Evolutionary conservation across 192 early-diverging fungal genomes (phyloP).

Genomic region (Jimgerdemannia flammicorona): DNA sequence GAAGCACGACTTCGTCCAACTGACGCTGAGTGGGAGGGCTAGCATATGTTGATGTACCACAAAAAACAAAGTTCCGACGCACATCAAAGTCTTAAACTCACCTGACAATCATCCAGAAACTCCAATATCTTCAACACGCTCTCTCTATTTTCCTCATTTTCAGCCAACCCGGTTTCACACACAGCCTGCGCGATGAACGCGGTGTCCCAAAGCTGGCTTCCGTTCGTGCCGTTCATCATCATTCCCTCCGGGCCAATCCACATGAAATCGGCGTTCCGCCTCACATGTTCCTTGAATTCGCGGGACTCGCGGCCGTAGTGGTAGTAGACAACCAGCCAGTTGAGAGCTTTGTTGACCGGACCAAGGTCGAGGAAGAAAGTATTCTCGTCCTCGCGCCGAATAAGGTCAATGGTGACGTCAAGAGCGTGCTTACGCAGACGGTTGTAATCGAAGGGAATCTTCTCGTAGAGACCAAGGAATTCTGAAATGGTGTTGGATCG

Average conservation of each 20-base stretch:
- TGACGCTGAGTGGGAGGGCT: background rate
- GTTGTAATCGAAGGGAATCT: constrained; percentile 48
- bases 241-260: constrained; percentile 91
- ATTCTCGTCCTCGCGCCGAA: constrained; percentile 86
- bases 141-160: constrained; percentile 64
- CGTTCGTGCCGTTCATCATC: constrained; percentile 96
- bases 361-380: constrained; percentile 87
- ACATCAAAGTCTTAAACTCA: constrained; percentile 1
- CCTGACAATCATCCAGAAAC: constrained; percentile 82
- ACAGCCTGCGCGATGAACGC: constrained; percentile 83
- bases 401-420: constrained; percentile 72
- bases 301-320: constrained; percentile 82
- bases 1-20: background rate
- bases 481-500: constrained; percentile 10
- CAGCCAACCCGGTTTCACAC: constrained; percentile 73
- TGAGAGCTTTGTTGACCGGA: constrained; percentile 92
- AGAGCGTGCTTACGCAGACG: constrained; percentile 64
- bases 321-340: constrained; percentile 85
- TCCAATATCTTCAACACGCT: constrained; percentile 64
- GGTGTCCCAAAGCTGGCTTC: constrained; percentile 96
- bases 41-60: too few species aligned
- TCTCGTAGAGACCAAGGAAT: constrained; percentile 69
- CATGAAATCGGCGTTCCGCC: constrained; percentile 79
- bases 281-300: constrained; percentile 70
- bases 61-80: too few species aligned